A percentile compares a stretch with the other conserved stretches of the same genome.
phyloP scores from a whole-genome alignment of 257 asterid genomes.

The Ligustrum vulgare region DNA sequence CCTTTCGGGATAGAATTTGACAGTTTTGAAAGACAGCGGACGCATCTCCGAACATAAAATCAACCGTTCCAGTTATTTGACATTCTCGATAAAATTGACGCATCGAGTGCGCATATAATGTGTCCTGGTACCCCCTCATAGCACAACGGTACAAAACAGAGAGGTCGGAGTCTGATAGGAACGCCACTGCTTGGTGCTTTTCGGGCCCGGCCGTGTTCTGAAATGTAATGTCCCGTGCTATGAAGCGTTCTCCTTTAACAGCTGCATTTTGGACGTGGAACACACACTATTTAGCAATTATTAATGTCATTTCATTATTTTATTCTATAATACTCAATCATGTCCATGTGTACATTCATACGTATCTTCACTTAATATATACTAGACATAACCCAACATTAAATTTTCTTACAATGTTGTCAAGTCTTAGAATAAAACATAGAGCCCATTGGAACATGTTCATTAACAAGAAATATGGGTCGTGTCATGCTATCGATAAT shows the following conservation, averaged over 20 bases:
- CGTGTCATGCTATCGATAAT: background rate
- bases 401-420: background rate
- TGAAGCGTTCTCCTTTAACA: conserved; percentile 57
- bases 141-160: conserved; percentile 57
- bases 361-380: no score
- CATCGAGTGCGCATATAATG: conserved; percentile 54
- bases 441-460: background rate
- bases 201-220: conserved; percentile 65
- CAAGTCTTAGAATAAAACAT: background rate
- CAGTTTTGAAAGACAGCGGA: conserved; percentile 52
- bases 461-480: background rate
- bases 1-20: conserved; percentile 40
- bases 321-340: background rate
- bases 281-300: no score
- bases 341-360: background rate
- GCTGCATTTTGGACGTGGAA: conserved; percentile 29
- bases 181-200: conserved; percentile 66
- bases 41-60: conserved; percentile 61
- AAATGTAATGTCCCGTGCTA: conserved; percentile 60
- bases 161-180: conserved; percentile 53
- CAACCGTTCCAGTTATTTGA: conserved; percentile 51
- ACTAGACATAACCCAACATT: no score
- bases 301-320: no score
- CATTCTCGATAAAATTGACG: conserved; percentile 64
- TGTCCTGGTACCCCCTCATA: conserved; percentile 55